These are phyloP conservation scores for Panaeolus cyanescens DNA, from an alignment of 768 basidiomycete genomes.

Conservation along the genomic window DNA sequence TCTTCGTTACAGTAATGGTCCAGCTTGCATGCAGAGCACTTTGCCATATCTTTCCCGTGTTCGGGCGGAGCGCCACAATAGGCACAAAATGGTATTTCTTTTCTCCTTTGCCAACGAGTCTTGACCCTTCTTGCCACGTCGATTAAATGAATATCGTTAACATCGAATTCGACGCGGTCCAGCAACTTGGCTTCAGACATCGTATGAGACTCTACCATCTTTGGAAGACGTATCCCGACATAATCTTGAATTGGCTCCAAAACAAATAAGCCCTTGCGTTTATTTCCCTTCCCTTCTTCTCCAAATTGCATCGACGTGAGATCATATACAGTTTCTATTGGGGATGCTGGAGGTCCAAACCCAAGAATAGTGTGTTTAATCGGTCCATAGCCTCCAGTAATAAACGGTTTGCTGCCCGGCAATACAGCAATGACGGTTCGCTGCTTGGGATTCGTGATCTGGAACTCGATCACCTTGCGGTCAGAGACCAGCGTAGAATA, in stretches of 20 bases:
- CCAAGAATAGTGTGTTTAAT: conserved; percentile 19
- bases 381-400: conserved; percentile 12
- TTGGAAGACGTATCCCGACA: conserved; percentile 11
- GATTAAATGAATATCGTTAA: conserved; percentile 11
- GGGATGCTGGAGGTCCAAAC: conserved; percentile 14
- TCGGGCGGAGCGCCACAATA: conserved; percentile 23
- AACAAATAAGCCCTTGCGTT: conserved; percentile 22
- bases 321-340: conserved; percentile 18
- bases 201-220: conserved; percentile 14
- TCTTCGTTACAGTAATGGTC: not conserved
- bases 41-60: not conserved
- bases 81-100: conserved; percentile 20
- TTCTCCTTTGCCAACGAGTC: conserved; percentile 19
- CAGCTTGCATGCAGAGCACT: not conserved
- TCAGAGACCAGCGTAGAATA: conserved; percentile 14
- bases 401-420: conserved; percentile 11
- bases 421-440: conserved; percentile 15
- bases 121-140: conserved; percentile 18
- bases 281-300: conserved; percentile 20
- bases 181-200: conserved; percentile 11
- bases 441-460: conserved; percentile 7
- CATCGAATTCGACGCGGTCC: conserved; percentile 5
- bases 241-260: conserved; percentile 19
- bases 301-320: conserved; percentile 24
- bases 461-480: conserved; percentile 17